Evolutionary conservation across 768 basidiomycete genomes (phyloP).

Genomic region (Wakefieldia striispora): DNA sequence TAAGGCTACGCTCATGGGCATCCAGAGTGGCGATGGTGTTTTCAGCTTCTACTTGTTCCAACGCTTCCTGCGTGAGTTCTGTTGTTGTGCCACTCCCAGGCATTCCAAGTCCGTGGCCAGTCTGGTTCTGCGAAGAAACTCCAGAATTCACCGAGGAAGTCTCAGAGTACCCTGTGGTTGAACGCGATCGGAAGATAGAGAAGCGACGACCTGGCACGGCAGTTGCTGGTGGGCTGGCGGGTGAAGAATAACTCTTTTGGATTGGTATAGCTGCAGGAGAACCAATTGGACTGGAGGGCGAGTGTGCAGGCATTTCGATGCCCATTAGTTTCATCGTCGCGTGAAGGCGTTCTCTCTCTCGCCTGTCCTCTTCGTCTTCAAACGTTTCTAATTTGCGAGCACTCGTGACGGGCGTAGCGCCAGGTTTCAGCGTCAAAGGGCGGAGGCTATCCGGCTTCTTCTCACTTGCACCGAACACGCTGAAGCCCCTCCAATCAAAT

Average conservation of each 20-base stretch:
- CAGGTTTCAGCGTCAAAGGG: conserved; percentile 72
- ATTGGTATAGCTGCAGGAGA: conserved; percentile 34
- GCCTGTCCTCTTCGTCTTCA: conserved; percentile 91
- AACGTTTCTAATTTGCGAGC: conserved; percentile 80
- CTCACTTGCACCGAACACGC: conserved; percentile 60
- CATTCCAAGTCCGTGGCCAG: conserved; percentile 31
- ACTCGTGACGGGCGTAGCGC: conserved; percentile 49
- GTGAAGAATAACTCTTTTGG: conserved; percentile 42
- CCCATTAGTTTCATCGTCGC: conserved; percentile 96
- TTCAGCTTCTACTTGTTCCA: conserved; percentile 78
- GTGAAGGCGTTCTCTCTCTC: conserved; percentile 81
- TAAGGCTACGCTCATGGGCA: conserved; percentile 69
- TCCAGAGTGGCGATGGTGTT: conserved; percentile 76
- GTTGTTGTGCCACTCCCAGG: conserved; percentile 25
- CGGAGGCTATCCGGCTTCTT: conserved; percentile 66
- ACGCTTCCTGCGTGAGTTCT: conserved; percentile 68
- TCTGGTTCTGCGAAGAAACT: conserved; percentile 36
- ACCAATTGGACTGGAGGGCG: conserved; percentile 29
- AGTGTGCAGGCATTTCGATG: conserved; percentile 62
- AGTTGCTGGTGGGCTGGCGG: conserved; percentile 28
- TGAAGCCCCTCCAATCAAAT: conserved; percentile 80
- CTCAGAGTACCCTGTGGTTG: conserved; percentile 44
- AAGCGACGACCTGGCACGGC: conserved; percentile 48
- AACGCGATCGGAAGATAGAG: conserved; percentile 66
- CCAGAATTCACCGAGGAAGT: conserved; percentile 48